Base-by-base conservation (phyloP, 2,329 filamentous ascomycete species). In the Diplodia scrobiculata region DNA sequence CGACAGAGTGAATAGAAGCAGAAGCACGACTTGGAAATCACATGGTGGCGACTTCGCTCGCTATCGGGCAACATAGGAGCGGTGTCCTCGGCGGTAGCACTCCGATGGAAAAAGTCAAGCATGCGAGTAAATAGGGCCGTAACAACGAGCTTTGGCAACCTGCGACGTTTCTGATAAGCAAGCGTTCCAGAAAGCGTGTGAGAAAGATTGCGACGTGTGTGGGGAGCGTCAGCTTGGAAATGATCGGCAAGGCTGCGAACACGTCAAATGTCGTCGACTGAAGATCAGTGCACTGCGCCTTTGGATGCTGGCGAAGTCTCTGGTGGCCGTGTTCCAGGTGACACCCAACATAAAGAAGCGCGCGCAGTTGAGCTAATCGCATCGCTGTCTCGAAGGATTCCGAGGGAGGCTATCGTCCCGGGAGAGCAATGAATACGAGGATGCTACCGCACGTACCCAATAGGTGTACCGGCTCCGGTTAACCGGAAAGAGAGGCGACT, bases 141-240 rank as follows among this genome's bases (percentile, higher is more conserved):
- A 19, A 6, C 10, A 25, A 4, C 14, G 17, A 54, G 17, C 29
- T 36, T 9, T 9, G 19, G 32, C 13, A 5, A 36, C 14, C 6
- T 53, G 14, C 19, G 10, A n/a, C 9, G 10, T 10, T 17, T 29
- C 17, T 38, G 52, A 54, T 32, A 27, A 27, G 52, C 52, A 27
- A 14, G 17, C 34, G 14, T 54, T n/a, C 17, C 29, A 19, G 52
- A 36, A 21, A 54, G 32, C 32, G 52, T 32, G 29, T 19, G 10
- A 19, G 19, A 41, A 58, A 58, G 53, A 58, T 58, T 58, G 53
- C 34, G 53, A 58, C 53, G 34, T 19, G 34, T 58, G 53, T 36
- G 52, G 52, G 17, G 53, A 58, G 25, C 34, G 34, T 21, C 53
- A 36, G 21, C 19, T 41, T 41, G 34, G 34, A 17, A 38, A 36